Evolutionary conservation across 2,329 filamentous ascomycete genomes (phyloP).

Genomic region (Penicillium corylophilum): DNA sequence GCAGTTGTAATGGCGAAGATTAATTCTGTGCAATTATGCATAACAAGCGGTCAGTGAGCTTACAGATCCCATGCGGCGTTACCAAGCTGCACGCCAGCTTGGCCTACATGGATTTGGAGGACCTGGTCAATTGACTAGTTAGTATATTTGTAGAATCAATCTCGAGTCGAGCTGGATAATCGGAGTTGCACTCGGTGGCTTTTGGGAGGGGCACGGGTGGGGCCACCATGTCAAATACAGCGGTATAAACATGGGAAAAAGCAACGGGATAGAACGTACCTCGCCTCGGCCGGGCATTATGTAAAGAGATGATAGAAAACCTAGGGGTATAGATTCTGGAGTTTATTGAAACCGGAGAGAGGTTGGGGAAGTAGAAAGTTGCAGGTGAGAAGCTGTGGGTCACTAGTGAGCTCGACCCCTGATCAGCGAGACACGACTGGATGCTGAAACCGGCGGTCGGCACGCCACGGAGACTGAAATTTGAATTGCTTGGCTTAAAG

Average conservation of each 20-base stretch:
- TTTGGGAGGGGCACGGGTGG: conserved; percentile 19
- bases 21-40: not conserved
- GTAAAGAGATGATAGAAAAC: not conserved
- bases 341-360: not conserved
- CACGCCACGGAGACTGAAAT: not conserved
- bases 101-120: conserved; percentile 66
- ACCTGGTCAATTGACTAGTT: conserved; percentile 46
- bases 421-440: not conserved
- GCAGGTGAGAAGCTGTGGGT: not conserved
- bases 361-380: not conserved
- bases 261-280: conserved; percentile 23
- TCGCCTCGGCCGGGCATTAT: conserved; percentile 36
- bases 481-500: not conserved
- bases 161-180: not conserved
- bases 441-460: not conserved
- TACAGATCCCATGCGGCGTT: conserved; percentile 71
- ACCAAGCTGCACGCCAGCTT: conserved; percentile 66
- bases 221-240: conserved; percentile 4
- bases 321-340: not conserved
- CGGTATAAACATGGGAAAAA: conserved; percentile 16
- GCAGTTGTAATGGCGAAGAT: not conserved
- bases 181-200: conserved; percentile 7
- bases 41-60: conserved; percentile 38
- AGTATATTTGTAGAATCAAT: conserved; percentile 2
- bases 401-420: not conserved